Evolutionary conservation across 73 alveolate genomes (phyloP), one percentile per base, ranked within the genome.

Genomic region (Uronychia setigera): DNA sequence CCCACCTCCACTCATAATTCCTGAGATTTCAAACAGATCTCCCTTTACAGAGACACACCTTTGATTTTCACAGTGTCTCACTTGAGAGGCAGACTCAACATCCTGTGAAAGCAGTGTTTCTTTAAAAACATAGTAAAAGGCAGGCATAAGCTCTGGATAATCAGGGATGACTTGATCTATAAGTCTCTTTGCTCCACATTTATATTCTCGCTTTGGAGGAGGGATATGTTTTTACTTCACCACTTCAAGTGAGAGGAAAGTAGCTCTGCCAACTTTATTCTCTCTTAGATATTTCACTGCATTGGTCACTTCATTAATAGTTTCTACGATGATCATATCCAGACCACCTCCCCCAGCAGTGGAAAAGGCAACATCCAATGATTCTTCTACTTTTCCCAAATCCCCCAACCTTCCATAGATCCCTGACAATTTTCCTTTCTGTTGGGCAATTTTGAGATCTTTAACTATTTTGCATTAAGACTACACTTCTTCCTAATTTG

Each of bases 351-450:
- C 83, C 76, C 96, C 87, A 33, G 96, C 93, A 30, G 97, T 93
- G n/a, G 97, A 83, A 57, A 92, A 88, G 13, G 98, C 97, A 19
- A 84, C 35, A 79, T 95, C 98, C 92, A 82, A 84, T 80, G 79
- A 32, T 57, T 88, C 83, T 82, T 95, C 95, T 35, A 95, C 87
- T 46, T 84, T 78, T 26, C 97, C 98, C 14, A 95, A 80, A 83
- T 95, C 98, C 0, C 98, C 98, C 29, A 95, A 77, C 34, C 99
- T 88, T 11, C 99, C 99, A 60, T 82, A 86, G 60, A 96, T 89
- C 33, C 99, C 99, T 26, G 76, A 31, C 74, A 96, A 74, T 79
- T 88, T 74, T 26, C 99, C 99, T 27, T 94, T 90, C 81, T 80
- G 60, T 87, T 91, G 91, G 28, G 99, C 99, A n/a, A 82, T 83